Conservation (phyloP, 148 eudicot species). For the Polygonum aviculare region DNA sequence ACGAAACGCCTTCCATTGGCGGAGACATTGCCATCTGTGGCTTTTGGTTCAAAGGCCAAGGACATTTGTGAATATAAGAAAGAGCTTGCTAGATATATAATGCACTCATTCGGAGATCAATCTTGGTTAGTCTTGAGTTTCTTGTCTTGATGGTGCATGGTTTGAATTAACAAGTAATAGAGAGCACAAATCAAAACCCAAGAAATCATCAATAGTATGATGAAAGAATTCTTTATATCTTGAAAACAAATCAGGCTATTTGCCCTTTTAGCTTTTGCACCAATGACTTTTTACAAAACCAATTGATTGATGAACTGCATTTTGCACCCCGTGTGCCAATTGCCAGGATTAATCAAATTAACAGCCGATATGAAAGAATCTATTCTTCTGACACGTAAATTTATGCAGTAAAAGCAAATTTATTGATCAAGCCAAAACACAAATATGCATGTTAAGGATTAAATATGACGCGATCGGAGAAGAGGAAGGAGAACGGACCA, state of each 20-base stretch:
- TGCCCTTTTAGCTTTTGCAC: slow-evolving; percentile 4
- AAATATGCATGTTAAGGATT: too few relatives aligned
- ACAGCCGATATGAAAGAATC: too few relatives aligned
- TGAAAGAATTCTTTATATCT: background rate
- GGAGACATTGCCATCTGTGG: background rate
- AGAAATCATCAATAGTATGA: too few relatives aligned
- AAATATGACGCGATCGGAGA: too few relatives aligned
- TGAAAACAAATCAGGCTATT: background rate
- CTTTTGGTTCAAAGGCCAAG: too few relatives aligned
- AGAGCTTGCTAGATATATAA: too few relatives aligned
- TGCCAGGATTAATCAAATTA: too few relatives aligned
- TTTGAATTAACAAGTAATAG: background rate
- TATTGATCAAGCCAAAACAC: too few relatives aligned
- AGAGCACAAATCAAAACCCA: background rate
- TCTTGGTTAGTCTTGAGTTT: background rate
- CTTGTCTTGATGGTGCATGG: background rate
- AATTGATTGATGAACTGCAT: background rate
- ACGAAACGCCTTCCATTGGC: background rate
- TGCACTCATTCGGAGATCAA: background rate
- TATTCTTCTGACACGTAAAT: too few relatives aligned
- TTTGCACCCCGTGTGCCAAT: background rate
- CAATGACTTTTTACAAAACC: background rate
- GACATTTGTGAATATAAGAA: too few relatives aligned
- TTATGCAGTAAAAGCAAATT: too few relatives aligned
- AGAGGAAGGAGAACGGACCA: too few relatives aligned